Evolutionary conservation across 1,139 yeast genomes (phyloP).

Genomic region (Kurtzmaniella quercitrusa): DNA sequence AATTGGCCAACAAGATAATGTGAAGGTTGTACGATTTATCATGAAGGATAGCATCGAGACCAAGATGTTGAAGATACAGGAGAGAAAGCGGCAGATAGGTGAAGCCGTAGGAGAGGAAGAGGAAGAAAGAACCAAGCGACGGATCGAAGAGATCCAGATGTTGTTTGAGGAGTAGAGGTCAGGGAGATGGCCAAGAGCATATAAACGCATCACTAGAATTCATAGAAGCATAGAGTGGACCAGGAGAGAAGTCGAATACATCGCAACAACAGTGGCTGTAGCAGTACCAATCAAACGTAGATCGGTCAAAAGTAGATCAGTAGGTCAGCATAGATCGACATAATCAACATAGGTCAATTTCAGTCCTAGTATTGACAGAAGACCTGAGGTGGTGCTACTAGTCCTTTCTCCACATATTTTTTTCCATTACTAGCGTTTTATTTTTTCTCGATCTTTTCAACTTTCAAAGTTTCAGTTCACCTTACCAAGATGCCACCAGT

Average conservation of each 20-base stretch:
- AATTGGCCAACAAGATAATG: conserved; percentile 76
- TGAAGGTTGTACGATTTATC: conserved; percentile 75
- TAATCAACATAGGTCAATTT: too few species aligned
- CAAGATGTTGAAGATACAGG: conserved; percentile 84
- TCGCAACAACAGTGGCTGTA: too few species aligned
- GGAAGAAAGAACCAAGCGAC: conserved; percentile 64
- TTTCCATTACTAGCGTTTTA: too few species aligned
- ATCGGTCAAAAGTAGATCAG: too few species aligned
- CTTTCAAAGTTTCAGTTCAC: neutral
- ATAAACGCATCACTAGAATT: neutral
- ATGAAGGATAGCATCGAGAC: conserved; percentile 86
- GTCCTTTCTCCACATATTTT: too few species aligned
- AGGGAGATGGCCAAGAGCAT: neutral
- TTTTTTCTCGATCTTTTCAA: neutral
- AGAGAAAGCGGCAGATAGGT: conserved; percentile 78
- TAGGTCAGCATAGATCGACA: too few species aligned
- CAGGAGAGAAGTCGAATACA: too few species aligned
- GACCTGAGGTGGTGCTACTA: too few species aligned
- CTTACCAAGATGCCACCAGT: conserved; percentile 69
- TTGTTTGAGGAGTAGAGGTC: conserved; percentile 52
- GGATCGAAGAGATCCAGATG: conserved; percentile 78
- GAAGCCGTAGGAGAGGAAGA: conserved; percentile 81
- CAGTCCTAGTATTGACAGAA: too few species aligned
- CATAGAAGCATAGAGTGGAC: too few species aligned
- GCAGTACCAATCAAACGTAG: too few species aligned